Evolutionary conservation across 108 stramenopile genomes (phyloP).

Genomic region (Stephanodiscus minutulus): DNA sequence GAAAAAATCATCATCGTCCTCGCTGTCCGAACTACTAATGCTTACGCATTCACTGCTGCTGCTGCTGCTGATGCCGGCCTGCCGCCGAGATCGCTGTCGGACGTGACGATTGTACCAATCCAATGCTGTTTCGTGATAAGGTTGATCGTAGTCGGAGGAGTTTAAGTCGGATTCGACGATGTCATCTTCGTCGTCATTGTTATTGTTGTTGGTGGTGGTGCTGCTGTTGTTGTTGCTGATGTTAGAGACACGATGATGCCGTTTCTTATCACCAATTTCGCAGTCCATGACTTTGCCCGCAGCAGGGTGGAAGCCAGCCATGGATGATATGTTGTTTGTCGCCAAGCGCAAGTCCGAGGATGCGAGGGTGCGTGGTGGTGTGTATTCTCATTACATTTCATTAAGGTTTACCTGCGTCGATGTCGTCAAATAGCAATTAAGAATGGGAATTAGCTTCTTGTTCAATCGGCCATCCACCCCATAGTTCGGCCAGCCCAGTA

Average conservation of each 20-base stretch:
- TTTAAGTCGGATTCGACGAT: conserved; percentile 7
- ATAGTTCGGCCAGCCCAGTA: neutral
- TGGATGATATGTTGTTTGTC: neutral
- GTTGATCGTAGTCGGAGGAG: conserved; percentile 42
- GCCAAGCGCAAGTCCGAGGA: no score
- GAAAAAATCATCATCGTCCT: conserved; percentile 8
- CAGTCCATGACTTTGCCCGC: neutral
- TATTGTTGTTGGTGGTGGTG: neutral
- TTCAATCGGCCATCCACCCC: no score
- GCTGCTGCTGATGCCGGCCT: conserved; percentile 32
- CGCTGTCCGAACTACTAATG: conserved; percentile 8
- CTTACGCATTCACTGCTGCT: conserved; percentile 39
- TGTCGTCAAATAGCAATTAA: no score
- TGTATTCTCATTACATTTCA: no score
- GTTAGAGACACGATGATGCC: neutral
- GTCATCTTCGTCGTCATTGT: conserved; percentile 21
- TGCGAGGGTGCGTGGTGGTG: no score
- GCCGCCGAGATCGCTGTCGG: conserved; percentile 23
- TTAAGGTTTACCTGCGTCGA: no score
- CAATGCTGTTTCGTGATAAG: conserved; percentile 42
- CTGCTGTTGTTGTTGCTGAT: neutral
- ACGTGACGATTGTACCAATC: conserved; percentile 28
- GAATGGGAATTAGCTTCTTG: no score
- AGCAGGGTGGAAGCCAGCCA: conserved; percentile 1
- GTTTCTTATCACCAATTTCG: neutral